Base-by-base conservation (phyloP, 2,329 filamentous ascomycete species). In the Tolypocladium tundrense region DNA sequence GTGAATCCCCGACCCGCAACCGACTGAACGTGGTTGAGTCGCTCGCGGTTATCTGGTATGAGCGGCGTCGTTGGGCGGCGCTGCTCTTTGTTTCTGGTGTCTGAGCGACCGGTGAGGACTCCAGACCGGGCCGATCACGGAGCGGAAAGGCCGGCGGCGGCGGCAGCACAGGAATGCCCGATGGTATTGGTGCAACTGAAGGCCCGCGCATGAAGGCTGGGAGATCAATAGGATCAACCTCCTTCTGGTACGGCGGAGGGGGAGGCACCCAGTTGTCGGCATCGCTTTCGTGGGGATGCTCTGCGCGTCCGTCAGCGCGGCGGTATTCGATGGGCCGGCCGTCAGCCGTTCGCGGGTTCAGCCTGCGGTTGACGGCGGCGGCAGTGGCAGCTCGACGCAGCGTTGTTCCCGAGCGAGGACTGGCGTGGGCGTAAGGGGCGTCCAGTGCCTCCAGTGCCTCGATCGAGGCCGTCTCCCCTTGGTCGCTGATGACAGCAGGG, bases 241-340 rank as follows among this genome's bases (percentile, higher is more conserved):
- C 85, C 57, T 83, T 82, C 45, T 85, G 83, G 65, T 95, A 95
- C 1, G 89, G 89, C 3, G 90, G 90, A 10, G 90, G 90, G 6
- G 90, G 90, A 6, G 90, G 88, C 5, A 91, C 88, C 90, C 90
- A 95, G 65, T 92, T 90, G 66, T 94, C 90, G 4, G 90, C 89
- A 68, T 94, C 90, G 62, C 89, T 93, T 71, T 94, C 90, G 69
- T 94, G 89, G 4, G 90, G 90, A 64, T 91, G 80, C 65, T 92
- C 87, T 48, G 82, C 78, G 48, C 86, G 79, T 8, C 86, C 85
- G 70, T 90, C 86, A 16, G 87, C 86, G 52, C 87, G 81, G 51
- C 85, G 82, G 67, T 88, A 88, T 63, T 86, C 74, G 52, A 85
- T 78, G 43, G 73, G 78, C 1, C 83, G 75, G 64, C 77, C 73